Evolutionary conservation across 192 early-diverging fungal genomes (phyloP), one percentile per base, ranked within the genome.

Genomic region (Dissophora globulifera): DNA sequence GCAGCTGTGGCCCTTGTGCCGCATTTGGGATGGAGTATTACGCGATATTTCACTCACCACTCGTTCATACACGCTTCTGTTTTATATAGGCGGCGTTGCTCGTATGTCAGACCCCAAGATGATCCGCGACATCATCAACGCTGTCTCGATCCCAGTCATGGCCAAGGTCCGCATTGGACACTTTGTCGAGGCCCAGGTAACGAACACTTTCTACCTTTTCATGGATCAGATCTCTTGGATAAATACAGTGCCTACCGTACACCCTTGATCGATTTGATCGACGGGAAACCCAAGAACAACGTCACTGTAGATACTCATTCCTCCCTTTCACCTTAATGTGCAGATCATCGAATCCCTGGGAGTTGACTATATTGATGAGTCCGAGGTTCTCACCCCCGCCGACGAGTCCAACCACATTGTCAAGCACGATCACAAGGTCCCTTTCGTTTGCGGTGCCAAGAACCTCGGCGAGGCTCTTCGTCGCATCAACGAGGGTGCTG

Each of bases 71-170:
- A 13, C 35, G 13, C 17, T 17, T n/a, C 9, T n/a, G 43, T 17
- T 45, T n/a, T 45, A 10, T 40, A n/a, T 47, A 92, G 90, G 93
- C 78, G 95, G 95, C 50, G 96, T 98, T 49, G 89, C 96, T 26
- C 95, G 97, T 59, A 99, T 99, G 97, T 97, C 96, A 19, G 96
- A 98, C 81, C 97, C 97, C 62, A 82, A 89, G 67, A 95, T 98
- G 93, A 97, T 99, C 87, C 93, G 90, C 78, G 95, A 94, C 74
- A 99, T 99, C 82, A 92, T 92, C 61, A 90, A 78, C 13, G 95
- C 97, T 15, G 96, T 98, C 57, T 94, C 95, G 13, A 97, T 99
- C 84, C 96, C 97, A 15, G 96, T 98, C 67, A 98, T 99, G 95
- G 97, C 95, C 80, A 96, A 95, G 83, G 95, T 96, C 80, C 92